These are phyloP conservation scores for Globisporangium lucens DNA, from an alignment of 352 stramenopile species.

Conservation along the genomic window DNA sequence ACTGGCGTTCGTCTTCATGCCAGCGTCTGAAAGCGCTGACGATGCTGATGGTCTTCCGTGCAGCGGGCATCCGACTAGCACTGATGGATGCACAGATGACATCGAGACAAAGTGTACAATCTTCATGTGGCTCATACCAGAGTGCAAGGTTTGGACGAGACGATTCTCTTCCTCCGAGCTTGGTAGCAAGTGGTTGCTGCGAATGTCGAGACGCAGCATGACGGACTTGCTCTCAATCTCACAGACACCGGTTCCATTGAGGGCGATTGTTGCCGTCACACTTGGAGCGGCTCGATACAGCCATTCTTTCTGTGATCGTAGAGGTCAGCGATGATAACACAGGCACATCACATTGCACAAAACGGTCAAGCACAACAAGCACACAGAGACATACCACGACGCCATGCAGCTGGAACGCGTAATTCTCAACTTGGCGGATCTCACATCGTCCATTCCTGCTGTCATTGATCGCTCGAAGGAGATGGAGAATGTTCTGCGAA, in stretches of 20 bases:
- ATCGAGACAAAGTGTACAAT: conserved; percentile 34
- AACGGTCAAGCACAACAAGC: neutral
- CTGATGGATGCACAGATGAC: conserved; percentile 29
- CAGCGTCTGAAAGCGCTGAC: neutral
- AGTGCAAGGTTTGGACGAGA: conserved; percentile 22
- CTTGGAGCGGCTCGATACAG: conserved; percentile 17
- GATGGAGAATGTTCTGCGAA: conserved; percentile 24
- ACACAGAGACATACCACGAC: conserved; percentile 28
- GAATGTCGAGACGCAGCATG: conserved; percentile 17
- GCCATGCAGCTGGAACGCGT: conserved; percentile 26
- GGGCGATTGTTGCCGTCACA: conserved; percentile 7
- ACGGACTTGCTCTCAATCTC: neutral
- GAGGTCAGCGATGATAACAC: neutral
- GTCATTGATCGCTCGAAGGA: conserved; percentile 25
- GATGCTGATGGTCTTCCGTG: conserved; percentile 12
- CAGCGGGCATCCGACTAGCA: conserved; percentile 40
- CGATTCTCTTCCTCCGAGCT: conserved; percentile 6
- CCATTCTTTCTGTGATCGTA: conserved; percentile 40
- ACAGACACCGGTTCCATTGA: neutral
- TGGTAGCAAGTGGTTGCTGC: conserved; percentile 23
- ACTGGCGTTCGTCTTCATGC: conserved; percentile 1
- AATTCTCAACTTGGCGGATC: conserved; percentile 34
- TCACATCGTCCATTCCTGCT: conserved; percentile 19
- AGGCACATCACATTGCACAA: neutral
- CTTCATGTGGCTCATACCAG: conserved; percentile 18